Percentiles rank a stretch among this genome's conserved stretches.
Evolutionary conservation across 768 basidiomycete species (phyloP).

Genomic region (Suillus subaureus): DNA sequence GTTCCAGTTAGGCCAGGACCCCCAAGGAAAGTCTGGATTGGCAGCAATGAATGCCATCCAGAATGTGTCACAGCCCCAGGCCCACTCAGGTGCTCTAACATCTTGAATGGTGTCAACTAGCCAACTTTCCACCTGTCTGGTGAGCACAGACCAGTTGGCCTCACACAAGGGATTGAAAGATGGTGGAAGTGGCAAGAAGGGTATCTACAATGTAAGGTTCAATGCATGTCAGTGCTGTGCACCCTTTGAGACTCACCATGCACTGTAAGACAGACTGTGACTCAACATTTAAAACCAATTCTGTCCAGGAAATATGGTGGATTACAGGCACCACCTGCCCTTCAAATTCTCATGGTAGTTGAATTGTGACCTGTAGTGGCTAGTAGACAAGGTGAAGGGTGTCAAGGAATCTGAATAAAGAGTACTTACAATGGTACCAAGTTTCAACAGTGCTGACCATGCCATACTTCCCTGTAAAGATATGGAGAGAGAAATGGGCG

Average conservation of each 20-base stretch:
- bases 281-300: background rate
- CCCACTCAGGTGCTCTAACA: conserved; percentile 32
- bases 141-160: background rate
- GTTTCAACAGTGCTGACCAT: background rate
- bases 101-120: conserved; percentile 70
- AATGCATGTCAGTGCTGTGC: background rate
- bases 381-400: background rate
- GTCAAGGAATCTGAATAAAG: background rate
- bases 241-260: background rate
- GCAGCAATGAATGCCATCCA: conserved; percentile 7
- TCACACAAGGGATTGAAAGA: background rate
- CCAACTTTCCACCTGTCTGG: background rate
- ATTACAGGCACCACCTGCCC: background rate
- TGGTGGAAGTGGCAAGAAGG: background rate
- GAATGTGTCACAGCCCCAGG: conserved; percentile 8
- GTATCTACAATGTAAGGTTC: background rate
- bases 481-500: background rate
- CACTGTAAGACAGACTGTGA: background rate
- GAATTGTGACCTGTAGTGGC: conserved; percentile 2
- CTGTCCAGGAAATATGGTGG: background rate
- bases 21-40: conserved; percentile 1
- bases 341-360: background rate
- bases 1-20: conserved; percentile 1
- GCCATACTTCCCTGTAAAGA: background rate
- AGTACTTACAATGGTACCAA: background rate